phyloP scores from a whole-genome alignment of 2,329 filamentous ascomycete genomes.

The Penicillium sp. region DNA sequence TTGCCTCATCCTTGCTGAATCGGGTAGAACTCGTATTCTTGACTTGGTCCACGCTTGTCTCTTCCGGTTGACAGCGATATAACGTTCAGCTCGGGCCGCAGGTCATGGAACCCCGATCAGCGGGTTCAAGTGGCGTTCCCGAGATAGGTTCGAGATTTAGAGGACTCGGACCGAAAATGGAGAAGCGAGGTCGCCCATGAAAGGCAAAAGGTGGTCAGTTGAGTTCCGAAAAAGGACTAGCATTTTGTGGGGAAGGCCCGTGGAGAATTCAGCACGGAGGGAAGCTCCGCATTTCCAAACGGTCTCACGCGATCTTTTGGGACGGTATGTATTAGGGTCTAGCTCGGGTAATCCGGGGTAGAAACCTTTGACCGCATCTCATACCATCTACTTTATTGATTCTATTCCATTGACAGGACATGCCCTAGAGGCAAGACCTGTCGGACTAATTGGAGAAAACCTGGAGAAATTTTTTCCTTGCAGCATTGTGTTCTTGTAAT shows the following conservation, averaged over 20 bases:
- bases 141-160: background rate
- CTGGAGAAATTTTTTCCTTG: background rate
- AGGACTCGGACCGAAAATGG: conserved; percentile 4
- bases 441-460: background rate
- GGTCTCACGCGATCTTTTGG: background rate
- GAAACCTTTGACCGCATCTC: background rate
- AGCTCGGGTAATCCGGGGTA: background rate
- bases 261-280: conserved; percentile 22
- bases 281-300: conserved; percentile 14
- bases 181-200: background rate
- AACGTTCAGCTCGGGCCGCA: background rate
- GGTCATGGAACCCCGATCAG: background rate
- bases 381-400: background rate
- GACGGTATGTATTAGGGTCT: background rate
- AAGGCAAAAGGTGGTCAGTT: background rate
- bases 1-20: background rate
- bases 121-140: background rate
- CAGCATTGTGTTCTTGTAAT: background rate
- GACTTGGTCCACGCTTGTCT: background rate
- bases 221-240: conserved; percentile 7
- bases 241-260: conserved; percentile 20
- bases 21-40: background rate
- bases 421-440: background rate
- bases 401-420: background rate
- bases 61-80: background rate